These are phyloP conservation scores for Lachnellula cervina DNA, from an alignment of 2,329 filamentous ascomycete genomes.

Conservation along the genomic window DNA sequence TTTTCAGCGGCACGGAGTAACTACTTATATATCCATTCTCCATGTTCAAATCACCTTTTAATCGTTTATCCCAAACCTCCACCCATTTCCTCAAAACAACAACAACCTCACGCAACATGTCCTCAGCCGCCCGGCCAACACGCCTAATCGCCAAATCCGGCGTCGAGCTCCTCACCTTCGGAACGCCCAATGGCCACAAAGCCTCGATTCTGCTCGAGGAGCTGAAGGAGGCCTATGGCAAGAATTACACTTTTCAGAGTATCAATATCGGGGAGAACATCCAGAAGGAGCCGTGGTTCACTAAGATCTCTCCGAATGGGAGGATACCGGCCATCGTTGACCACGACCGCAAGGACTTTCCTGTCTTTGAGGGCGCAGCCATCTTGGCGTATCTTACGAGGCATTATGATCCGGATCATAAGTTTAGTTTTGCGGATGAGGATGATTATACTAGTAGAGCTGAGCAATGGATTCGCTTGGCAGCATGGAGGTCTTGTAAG, in stretches of 20 bases:
- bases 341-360: slow-evolving; percentile 55
- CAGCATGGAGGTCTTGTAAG: slow-evolving; percentile 37
- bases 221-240: slow-evolving; percentile 59
- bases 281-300: slow-evolving; percentile 65
- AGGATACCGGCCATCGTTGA: slow-evolving; percentile 62
- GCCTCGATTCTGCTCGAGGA: slow-evolving; percentile 59
- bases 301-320: slow-evolving; percentile 57
- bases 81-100: slow-evolving; percentile 14
- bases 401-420: slow-evolving; percentile 66
- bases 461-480: slow-evolving; percentile 63
- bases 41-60: slow-evolving; percentile 26
- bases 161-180: slow-evolving; percentile 60
- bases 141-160: slow-evolving; percentile 58
- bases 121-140: slow-evolving; percentile 36
- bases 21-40: no score
- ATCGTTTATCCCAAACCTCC: slow-evolving; percentile 22
- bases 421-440: slow-evolving; percentile 56
- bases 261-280: slow-evolving; percentile 58
- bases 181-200: slow-evolving; percentile 53
- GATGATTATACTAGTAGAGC: slow-evolving; percentile 39
- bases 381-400: slow-evolving; percentile 70
- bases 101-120: slow-evolving; percentile 17
- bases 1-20: no score
- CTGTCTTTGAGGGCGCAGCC: slow-evolving; percentile 69
- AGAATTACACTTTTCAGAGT: slow-evolving; percentile 52